Conservation (phyloP, 164 flowering plant genomes). For the Platanus orientalis region DNA sequence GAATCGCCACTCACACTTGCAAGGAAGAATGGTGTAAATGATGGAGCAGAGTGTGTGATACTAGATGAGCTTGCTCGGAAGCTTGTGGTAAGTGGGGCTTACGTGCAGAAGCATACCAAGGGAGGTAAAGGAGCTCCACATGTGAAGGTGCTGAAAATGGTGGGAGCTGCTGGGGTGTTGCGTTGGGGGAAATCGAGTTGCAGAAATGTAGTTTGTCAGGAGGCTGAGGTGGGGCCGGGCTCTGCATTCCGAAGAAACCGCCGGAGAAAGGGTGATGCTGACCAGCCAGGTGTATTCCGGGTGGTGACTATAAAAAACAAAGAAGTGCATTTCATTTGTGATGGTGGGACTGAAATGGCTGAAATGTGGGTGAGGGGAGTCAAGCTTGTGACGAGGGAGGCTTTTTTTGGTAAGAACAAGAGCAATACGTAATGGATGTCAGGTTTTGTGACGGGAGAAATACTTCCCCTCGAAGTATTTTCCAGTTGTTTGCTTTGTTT, state of each 20-base stretch:
- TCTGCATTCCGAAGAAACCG: conserved; percentile 46
- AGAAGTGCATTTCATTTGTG: conserved; percentile 68
- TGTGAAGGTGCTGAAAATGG: conserved; percentile 50
- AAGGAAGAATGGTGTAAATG: conserved; percentile 26
- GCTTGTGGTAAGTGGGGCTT: conserved; percentile 44
- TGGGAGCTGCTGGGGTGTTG: conserved; percentile 38
- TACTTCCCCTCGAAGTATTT: conserved; percentile 33
- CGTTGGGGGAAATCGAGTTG: conserved; percentile 69
- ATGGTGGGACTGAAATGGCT: conserved; percentile 55
- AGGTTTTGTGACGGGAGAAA: not conserved
- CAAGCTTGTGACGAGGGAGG: conserved; percentile 51
- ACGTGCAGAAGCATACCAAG: conserved; percentile 62
- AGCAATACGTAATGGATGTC: no score
- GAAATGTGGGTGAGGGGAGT: conserved; percentile 77
- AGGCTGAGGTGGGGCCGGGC: conserved; percentile 55
- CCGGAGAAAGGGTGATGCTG: conserved; percentile 46
- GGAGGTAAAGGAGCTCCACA: conserved; percentile 66
- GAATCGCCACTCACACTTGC: conserved; percentile 62
- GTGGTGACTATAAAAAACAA: conserved; percentile 59
- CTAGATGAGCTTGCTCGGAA: conserved; percentile 53
- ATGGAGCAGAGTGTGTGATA: conserved; percentile 43
- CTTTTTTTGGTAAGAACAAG: conserved; percentile 41
- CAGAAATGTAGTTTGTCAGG: conserved; percentile 64
- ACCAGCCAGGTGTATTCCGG: conserved; percentile 53
- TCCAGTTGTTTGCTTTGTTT: no score